Base-by-base conservation (phyloP, 495 filamentous ascomycete genomes). In the Lasiosphaeriaceae sp. region DNA sequence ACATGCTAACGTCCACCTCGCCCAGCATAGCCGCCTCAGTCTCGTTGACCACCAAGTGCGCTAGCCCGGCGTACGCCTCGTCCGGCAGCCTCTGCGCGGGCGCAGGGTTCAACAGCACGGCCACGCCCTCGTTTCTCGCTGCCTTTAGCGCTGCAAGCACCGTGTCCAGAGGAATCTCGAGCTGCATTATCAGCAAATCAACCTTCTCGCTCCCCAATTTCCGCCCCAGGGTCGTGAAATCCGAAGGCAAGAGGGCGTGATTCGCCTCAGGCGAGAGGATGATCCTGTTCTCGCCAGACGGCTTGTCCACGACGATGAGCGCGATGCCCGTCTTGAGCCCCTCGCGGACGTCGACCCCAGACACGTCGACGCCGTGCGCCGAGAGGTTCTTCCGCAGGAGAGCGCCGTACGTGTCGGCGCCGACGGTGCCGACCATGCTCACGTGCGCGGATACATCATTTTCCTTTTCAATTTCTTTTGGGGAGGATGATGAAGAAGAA, bases 31-130 rank as follows among this genome's bases (percentile, higher is more conserved):
- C 82, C 0, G 92, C 90, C 71, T 98, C 94, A 0, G 87, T 92
- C 74, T 98, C 92, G 65, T 98, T 97, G 56, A 97, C 77, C 37
- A 97, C 82, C 39, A 97, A 70, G 59, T 96, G 90, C 14, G 83
- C 82, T n/a, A 97, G 76, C 2, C 80, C 83, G 1, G 56, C 47
- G 66, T 88, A 94, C 20, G 80, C 86, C n/a, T 80, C 79, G 3
- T 77, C 75, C 0, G 90, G 90, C 2, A 97, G 63, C 17, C 66
- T 63, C 34, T 86, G 80, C 9, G 92, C 94, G 14, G 90, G 90
- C 3, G 88, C 88, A 9, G 93, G 92, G 71, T 98, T 98, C 16
- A 97, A 74, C 51, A 95, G 76, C 1, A 92, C 86, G 20, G 73
- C 71, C 39, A 85, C 74, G 1, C 77, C 74, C 52, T 71, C 72